phyloP scores from a whole-genome alignment of 2,329 filamentous ascomycete genomes.

The Chaetomium olivaceum region DNA sequence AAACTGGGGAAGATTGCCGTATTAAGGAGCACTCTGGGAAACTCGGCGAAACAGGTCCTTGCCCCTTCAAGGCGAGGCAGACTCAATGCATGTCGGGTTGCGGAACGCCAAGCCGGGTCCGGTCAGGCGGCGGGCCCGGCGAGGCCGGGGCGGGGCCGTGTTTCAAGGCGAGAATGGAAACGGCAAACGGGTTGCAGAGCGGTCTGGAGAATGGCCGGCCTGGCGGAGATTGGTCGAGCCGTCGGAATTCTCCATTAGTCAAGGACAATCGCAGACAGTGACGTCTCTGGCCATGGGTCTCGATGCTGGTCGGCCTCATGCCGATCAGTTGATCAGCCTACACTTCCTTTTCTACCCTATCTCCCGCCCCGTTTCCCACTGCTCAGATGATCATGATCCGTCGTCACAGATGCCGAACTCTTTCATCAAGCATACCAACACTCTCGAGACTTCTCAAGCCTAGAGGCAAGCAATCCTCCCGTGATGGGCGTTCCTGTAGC shows the following conservation, averaged over 20 bases:
- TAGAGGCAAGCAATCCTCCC: not conserved
- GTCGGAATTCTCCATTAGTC: not conserved
- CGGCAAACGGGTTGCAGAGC: not conserved
- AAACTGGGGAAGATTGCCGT: not conserved
- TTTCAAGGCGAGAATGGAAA: constrained; percentile 10
- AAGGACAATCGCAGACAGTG: not conserved
- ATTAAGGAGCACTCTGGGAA: not conserved
- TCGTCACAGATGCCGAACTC: not conserved
- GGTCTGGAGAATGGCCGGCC: not conserved
- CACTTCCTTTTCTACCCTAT: constrained; percentile 15
- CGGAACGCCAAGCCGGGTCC: constrained; percentile 20
- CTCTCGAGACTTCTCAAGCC: not conserved
- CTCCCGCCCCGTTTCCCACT: not conserved
- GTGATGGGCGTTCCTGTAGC: constrained; percentile 33
- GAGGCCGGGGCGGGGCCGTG: constrained; percentile 15
- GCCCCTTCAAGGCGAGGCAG: not conserved
- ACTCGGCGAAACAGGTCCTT: too few species aligned
- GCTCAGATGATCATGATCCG: not conserved
- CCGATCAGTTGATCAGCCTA: not conserved
- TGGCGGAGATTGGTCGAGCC: not conserved
- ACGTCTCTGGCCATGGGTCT: not conserved
- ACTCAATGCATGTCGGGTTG: not conserved
- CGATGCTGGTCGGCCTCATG: not conserved
- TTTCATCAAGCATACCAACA: not conserved
- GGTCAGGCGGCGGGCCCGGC: constrained; percentile 2